A percentile compares a stretch with the other conserved stretches of the same genome.
Evolutionary conservation across 2,329 filamentous ascomycete species (phyloP).

Genomic region (Gaeumannomyces sp.): DNA sequence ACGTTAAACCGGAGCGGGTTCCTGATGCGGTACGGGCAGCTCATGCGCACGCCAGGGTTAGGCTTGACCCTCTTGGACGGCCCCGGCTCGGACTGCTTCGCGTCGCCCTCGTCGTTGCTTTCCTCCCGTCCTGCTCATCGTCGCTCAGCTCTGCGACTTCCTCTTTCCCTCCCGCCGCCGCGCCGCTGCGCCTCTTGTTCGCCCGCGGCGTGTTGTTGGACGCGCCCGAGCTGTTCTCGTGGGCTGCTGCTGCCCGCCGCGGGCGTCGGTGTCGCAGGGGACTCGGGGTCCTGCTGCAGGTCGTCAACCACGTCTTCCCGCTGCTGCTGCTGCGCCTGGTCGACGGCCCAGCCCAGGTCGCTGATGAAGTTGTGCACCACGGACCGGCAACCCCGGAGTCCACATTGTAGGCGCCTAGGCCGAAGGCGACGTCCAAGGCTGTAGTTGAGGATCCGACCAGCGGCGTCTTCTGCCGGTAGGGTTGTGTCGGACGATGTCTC

Average conservation of each 20-base stretch:
- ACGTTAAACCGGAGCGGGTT: conserved; percentile 13
- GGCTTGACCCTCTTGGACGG: conserved; percentile 10
- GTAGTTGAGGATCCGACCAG: conserved; percentile 12
- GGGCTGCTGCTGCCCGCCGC: conserved; percentile 1
- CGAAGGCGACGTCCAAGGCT: conserved; percentile 10
- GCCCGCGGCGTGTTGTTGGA: background rate
- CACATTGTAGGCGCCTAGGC: background rate
- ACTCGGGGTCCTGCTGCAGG: background rate
- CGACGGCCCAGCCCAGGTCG: conserved; percentile 12
- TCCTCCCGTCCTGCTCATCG: conserved; percentile 9
- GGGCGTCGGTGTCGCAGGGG: background rate
- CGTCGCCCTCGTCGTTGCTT: conserved; percentile 7
- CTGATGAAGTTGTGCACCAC: conserved; percentile 12
- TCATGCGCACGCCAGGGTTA: conserved; percentile 10
- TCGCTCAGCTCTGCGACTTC: conserved; percentile 6
- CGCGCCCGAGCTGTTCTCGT: background rate
- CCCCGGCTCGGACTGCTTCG: conserved; percentile 8
- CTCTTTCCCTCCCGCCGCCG: conserved; percentile 9
- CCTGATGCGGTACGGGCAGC: conserved; percentile 11
- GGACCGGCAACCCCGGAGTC: conserved; percentile 5
- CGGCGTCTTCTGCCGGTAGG: conserved; percentile 8
- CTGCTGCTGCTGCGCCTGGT: background rate
- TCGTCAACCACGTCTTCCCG: background rate
- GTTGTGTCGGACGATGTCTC: conserved; percentile 9
- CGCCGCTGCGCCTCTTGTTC: conserved; percentile 1